A percentile compares a stretch with the other conserved stretches of the same genome.
Evolutionary conservation across 345 rosid genomes (phyloP).

Genomic region (Arabidopsis arenosa): DNA sequence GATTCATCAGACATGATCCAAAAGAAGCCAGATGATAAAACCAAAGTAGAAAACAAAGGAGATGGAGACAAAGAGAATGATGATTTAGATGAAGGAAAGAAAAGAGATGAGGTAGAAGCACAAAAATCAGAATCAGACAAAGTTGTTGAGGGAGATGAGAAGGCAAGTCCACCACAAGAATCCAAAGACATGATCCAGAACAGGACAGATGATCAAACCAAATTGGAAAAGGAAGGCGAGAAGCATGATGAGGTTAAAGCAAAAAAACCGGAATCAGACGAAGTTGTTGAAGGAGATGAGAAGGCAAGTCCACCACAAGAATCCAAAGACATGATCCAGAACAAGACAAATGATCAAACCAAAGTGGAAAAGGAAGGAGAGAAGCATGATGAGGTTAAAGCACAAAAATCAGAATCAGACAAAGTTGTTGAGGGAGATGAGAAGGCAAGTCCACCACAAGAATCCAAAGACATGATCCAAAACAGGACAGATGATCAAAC

Average conservation of each 20-base stretch:
- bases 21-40: conserved; percentile 19
- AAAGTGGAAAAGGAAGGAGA: conserved; percentile 19
- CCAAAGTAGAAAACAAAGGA: background rate
- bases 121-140: conserved; percentile 6
- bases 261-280: too few relatives aligned
- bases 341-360: background rate
- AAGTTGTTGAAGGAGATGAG: too few relatives aligned
- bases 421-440: conserved; percentile 12
- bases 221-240: conserved; percentile 4
- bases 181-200: background rate
- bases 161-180: background rate
- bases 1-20: background rate
- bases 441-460: background rate
- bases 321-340: background rate
- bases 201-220: background rate
- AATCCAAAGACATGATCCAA: background rate
- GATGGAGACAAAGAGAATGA: background rate
- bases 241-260: too few relatives aligned
- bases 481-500: conserved; percentile 2
- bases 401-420: background rate
- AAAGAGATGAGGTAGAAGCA: background rate
- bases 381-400: background rate
- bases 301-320: too few relatives aligned
- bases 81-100: conserved; percentile 4
- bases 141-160: background rate